phyloP scores from a whole-genome alignment of 345 rosid genomes.

The Pistacia integerrima region DNA sequence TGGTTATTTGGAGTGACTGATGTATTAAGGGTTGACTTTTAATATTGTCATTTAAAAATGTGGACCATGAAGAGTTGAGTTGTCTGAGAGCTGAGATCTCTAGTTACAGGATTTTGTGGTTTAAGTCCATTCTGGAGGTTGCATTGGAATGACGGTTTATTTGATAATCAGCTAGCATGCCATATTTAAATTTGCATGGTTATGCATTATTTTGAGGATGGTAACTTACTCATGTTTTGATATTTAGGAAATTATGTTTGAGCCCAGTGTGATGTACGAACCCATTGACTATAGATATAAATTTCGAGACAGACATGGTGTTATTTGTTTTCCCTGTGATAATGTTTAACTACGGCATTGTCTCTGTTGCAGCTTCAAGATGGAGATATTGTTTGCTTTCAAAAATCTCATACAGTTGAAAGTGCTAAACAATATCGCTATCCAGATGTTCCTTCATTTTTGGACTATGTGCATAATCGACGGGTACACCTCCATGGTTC shows the following conservation, averaged over 20 bases:
- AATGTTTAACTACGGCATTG: slow-evolving; percentile 3
- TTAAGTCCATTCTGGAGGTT: slow-evolving; percentile 9
- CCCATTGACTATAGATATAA: slow-evolving; percentile 53
- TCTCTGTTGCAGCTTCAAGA: slow-evolving; percentile 62
- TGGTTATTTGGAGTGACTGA: not conserved
- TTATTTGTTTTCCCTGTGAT: not conserved
- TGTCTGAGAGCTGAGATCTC: not conserved
- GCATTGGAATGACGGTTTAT: not conserved
- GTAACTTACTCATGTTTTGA: slow-evolving; percentile 11
- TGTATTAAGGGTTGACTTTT: not conserved
- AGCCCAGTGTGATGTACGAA: slow-evolving; percentile 69
- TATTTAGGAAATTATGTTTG: slow-evolving; percentile 74
- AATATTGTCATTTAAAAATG: not conserved
- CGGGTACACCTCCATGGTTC: slow-evolving; percentile 40
- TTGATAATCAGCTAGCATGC: not conserved
- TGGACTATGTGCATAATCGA: slow-evolving; percentile 75
- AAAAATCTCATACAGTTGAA: slow-evolving; percentile 48
- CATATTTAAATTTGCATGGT: not conserved
- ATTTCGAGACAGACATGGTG: slow-evolving; percentile 31
- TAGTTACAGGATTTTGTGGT: not conserved
- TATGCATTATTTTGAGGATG: not conserved
- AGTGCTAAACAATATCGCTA: slow-evolving; percentile 44
- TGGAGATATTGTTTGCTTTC: slow-evolving; percentile 79
- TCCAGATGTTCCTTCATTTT: slow-evolving; percentile 72
- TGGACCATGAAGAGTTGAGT: not conserved